phyloP scores from a whole-genome alignment of 2,329 filamentous ascomycete genomes.

The Sarocladiaceae sp. region DNA sequence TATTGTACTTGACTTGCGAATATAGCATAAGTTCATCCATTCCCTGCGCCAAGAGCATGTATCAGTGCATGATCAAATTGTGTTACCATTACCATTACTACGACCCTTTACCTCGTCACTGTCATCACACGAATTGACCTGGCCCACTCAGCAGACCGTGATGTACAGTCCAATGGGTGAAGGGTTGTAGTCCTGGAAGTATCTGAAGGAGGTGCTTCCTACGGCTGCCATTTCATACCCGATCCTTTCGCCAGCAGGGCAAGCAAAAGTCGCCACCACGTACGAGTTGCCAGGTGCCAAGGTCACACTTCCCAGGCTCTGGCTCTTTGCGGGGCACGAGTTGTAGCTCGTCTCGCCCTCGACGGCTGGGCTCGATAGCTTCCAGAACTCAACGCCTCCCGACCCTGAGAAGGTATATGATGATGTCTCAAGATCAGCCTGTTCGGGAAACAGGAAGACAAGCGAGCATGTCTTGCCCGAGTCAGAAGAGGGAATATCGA shows the following conservation, averaged over 20 bases:
- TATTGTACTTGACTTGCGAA: no score
- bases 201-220: slow-evolving; percentile 49
- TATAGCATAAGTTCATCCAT: no score
- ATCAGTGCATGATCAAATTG: neutral
- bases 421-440: slow-evolving; percentile 55
- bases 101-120: neutral
- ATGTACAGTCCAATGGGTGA: slow-evolving; percentile 37
- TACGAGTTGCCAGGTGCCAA: slow-evolving; percentile 52
- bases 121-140: neutral
- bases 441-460: slow-evolving; percentile 59
- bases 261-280: slow-evolving; percentile 47
- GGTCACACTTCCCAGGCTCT: slow-evolving; percentile 35
- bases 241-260: slow-evolving; percentile 48
- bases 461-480: slow-evolving; percentile 57
- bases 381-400: slow-evolving; percentile 49
- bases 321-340: slow-evolving; percentile 37
- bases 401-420: slow-evolving; percentile 42
- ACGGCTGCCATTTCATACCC: slow-evolving; percentile 44
- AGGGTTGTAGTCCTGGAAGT: slow-evolving; percentile 61
- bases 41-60: no score
- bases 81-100: neutral
- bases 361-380: slow-evolving; percentile 41
- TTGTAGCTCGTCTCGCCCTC: slow-evolving; percentile 49
- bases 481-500: slow-evolving; percentile 55
- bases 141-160: slow-evolving; percentile 22